Conservation (phyloP, 1,139 yeast genomes). For the Magnusiomyces clavatus region DNA sequence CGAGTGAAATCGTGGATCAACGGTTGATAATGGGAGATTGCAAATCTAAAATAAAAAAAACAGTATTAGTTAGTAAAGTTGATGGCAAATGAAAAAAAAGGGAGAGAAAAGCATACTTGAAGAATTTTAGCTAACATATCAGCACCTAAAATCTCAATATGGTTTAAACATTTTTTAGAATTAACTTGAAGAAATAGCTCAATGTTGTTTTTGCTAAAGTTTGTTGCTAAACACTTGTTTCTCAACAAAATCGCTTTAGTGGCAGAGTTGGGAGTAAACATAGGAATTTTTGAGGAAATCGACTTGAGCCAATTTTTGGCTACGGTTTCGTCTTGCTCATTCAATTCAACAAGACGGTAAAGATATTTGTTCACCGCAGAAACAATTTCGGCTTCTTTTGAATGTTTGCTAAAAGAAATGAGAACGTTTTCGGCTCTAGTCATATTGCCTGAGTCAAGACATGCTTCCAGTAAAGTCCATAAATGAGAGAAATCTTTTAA, state of each 20-base stretch:
- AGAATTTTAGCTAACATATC: constrained; percentile 47
- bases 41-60: constrained; percentile 25
- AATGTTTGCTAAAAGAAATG: constrained; percentile 45
- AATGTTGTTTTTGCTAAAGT: constrained; percentile 11
- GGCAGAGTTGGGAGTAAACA: constrained; percentile 26
- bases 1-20: constrained; percentile 35
- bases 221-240: constrained; percentile 26
- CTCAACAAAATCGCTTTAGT: constrained; percentile 33
- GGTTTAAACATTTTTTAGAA: constrained; percentile 41
- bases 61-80: too few species aligned
- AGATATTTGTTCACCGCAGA: constrained; percentile 47
- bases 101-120: constrained; percentile 20
- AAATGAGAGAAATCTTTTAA: constrained; percentile 50
- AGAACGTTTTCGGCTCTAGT: constrained; percentile 67
- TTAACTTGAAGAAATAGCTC: constrained; percentile 1
- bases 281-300: constrained; percentile 22
- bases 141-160: constrained; percentile 63
- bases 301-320: constrained; percentile 26
- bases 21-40: constrained; percentile 27
- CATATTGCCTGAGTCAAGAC: constrained; percentile 59
- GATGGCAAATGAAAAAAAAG: constrained; percentile 12
- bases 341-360: constrained; percentile 36
- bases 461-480: constrained; percentile 76
- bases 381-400: constrained; percentile 31
- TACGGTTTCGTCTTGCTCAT: constrained; percentile 25